phyloP scores from a whole-genome alignment of 1,284 basidiomycete genomes.

The Sanghuangporus weigelae region DNA sequence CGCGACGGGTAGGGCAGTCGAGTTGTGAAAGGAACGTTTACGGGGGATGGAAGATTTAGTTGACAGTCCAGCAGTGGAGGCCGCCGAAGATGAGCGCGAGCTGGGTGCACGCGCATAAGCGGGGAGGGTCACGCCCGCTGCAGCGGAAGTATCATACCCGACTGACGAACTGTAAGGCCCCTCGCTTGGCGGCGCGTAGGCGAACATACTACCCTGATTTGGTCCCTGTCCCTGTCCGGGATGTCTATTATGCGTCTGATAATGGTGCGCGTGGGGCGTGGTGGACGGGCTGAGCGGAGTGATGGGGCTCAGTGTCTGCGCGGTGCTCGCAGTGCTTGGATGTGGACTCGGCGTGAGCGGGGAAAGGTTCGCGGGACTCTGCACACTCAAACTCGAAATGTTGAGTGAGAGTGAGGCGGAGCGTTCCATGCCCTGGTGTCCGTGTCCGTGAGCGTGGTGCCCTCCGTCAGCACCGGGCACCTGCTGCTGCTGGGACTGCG shows the following conservation, averaged over 20 bases:
- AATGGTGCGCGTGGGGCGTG: constrained; percentile 28
- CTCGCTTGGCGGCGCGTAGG: constrained; percentile 13
- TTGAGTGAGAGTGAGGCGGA: constrained; percentile 53
- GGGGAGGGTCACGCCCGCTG: not conserved
- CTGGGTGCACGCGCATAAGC: constrained; percentile 10
- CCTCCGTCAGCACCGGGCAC: constrained; percentile 20
- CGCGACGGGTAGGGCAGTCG: constrained; percentile 39
- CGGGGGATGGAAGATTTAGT: constrained; percentile 45
- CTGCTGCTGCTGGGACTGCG: constrained; percentile 26
- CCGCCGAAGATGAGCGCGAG: constrained; percentile 30
- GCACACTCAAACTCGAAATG: constrained; percentile 54
- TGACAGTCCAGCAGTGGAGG: constrained; percentile 20
- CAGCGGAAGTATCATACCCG: not conserved
- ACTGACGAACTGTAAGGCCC: not conserved
- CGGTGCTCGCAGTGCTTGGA: constrained; percentile 25
- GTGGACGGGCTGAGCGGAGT: constrained; percentile 53
- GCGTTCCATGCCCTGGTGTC: constrained; percentile 24
- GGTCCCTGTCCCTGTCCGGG: constrained; percentile 11
- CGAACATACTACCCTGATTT: constrained; percentile 19
- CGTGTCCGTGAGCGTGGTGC: constrained; percentile 19
- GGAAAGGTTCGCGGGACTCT: constrained; percentile 57
- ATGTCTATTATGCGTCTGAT: constrained; percentile 31
- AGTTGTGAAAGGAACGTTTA: constrained; percentile 34
- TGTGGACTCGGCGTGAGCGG: constrained; percentile 32
- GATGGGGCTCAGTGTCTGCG: constrained; percentile 29